Base-by-base conservation (phyloP, 2,329 filamentous ascomycete species). In the Myriangium duriaei region DNA sequence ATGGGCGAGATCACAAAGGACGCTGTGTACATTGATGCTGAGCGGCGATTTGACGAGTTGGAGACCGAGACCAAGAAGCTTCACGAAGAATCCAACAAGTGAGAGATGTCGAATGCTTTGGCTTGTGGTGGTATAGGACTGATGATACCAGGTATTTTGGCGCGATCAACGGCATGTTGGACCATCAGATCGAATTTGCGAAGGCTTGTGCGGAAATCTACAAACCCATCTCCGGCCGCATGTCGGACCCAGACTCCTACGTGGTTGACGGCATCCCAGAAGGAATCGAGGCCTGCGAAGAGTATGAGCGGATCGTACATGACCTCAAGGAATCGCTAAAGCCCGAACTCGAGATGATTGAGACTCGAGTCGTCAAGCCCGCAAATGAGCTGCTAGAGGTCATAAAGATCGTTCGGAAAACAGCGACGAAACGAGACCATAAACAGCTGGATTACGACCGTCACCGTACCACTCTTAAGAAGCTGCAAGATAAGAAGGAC, bases 291-390 rank as follows among this genome's bases (percentile, higher is more conserved):
- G 91, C 91, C 17, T 98, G 91, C 61, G 88, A 96, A 57, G 86
- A 98, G 62, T 98, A 98, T 62, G 85, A 96, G 63, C 69, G 70
- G 3, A 82, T 96, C 35, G 88, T 96, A 45, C 77, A 79, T 49
- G 88, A 96, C 45, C 68, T 98, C 42, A 85, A 94, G 55, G 82
- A 83, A 40, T 91, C 84, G 3, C 67, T 98, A 41, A 72, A 79
- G 37, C 91, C 91, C 0, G 91, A 98, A 63, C 69, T 98, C 48
- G 91, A 98, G 57, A 94, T 96, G 86, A 96, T 98, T 52, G 86
- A 98, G 54, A 76, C 73, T 37, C 74, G 91, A 46, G 77, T 98
- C 32, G 88, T 98, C 55, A 81, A 80, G 48, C 91, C 91, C 3
- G 88, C 91, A 7, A 85, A 92, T 55, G 87, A 98, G 62, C 72